Base-by-base conservation (phyloP, 306 rosid species). In the Quercus glauca region DNA sequence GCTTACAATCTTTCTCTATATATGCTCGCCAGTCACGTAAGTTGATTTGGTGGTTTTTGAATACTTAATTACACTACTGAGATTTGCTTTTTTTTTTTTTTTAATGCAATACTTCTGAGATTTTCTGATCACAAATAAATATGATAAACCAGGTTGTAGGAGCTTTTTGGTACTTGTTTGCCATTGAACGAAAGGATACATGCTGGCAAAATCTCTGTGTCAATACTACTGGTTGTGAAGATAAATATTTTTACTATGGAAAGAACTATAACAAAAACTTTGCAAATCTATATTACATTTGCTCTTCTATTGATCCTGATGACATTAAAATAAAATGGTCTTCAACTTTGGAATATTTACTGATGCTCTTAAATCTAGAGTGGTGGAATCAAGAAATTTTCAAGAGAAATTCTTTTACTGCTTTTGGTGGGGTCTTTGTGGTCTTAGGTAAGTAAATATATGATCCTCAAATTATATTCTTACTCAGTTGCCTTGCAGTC, bases 381-480 rank as follows among this genome's bases (percentile, higher is more conserved):
- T 94, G 73, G 83, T 87, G n/a, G 82, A 82, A 49, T 68, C 79
- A 8, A 35, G 6, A 1, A 55, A 65, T 82, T 92, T 92, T 81
- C 79, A 69, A 18, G 67, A 73, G 23, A 94, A 94, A 76, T 85
- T 94, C 77, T 87, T 83, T 68, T 92, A 83, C 86, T 92, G 95
- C 83, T 94, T 94, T 73, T 94, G 99, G 97, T 94, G 99, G 99
- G 99, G 97, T 81, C 85, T 94, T 65, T 90, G 95, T 76, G 83
- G 73, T 85, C 81, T 95, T 26, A 86, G 99, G 98, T 95, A 35
- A 11, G 90, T 75, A 55, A 37, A 61, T 56, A 29, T 55, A 58
- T 21, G 51, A 60, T 35, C 45, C 15, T 33, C 5, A 19, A 9
- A 33, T 20, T 15, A 33, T 4, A 35, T 18, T 35, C 52, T 18